phyloP scores from a whole-genome alignment of 495 filamentous ascomycete species.

The Lasiosphaeris hirsuta region DNA sequence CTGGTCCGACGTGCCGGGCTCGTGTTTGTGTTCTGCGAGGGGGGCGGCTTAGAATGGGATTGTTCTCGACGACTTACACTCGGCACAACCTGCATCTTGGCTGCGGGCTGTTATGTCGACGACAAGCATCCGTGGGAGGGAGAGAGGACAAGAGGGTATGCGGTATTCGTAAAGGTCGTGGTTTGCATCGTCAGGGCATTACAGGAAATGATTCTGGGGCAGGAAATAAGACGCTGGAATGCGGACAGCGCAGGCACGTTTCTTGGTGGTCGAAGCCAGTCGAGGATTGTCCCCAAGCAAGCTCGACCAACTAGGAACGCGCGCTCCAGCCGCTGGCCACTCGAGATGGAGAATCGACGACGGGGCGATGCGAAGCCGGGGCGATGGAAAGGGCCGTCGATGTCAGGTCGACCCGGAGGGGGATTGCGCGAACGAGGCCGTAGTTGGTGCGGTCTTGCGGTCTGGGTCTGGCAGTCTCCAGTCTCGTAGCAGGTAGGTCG shows the following conservation, averaged over 20 bases:
- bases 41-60: conserved; percentile 9
- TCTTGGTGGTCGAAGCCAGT: conserved; percentile 14
- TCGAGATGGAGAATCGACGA: neutral
- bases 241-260: conserved; percentile 25
- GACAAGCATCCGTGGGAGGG: conserved; percentile 35
- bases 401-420: neutral
- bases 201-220: conserved; percentile 13
- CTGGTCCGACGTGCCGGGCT: conserved; percentile 4
- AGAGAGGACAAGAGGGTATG: conserved; percentile 35
- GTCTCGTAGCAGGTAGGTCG: neutral
- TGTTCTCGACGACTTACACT: conserved; percentile 50
- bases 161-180: conserved; percentile 32
- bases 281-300: neutral
- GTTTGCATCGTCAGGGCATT: conserved; percentile 43
- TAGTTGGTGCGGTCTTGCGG: neutral
- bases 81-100: conserved; percentile 60
- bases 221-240: conserved; percentile 25
- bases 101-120: conserved; percentile 38
- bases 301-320: conserved; percentile 3
- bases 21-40: conserved; percentile 14
- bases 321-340: neutral
- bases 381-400: neutral
- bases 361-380: neutral
- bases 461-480: conserved; percentile 1
- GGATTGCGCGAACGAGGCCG: too few species aligned